A percentile compares a stretch with the other conserved stretches of the same genome.
These are phyloP conservation scores for Fusarium penzigii DNA, from an alignment of 2,329 filamentous ascomycete species.

Conservation along the genomic window DNA sequence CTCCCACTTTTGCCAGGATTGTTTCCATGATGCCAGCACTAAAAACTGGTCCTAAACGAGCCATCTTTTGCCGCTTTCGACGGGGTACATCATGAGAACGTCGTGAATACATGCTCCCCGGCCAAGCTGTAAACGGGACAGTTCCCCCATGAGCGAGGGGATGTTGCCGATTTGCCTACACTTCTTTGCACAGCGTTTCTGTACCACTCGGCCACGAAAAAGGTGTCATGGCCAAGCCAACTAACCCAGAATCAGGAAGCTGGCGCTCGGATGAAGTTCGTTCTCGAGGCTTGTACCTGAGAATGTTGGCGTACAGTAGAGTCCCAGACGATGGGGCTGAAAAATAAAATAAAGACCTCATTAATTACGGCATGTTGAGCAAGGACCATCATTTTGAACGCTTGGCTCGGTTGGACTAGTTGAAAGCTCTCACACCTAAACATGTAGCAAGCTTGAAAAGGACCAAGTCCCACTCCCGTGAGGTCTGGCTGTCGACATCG, in stretches of 20 bases:
- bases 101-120: constrained; percentile 1
- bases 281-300: neutral
- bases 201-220: neutral
- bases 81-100: constrained; percentile 3
- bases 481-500: neutral
- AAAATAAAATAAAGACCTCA: neutral
- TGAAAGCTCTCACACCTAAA: neutral
- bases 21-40: constrained; percentile 12
- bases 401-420: neutral
- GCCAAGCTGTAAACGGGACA: neutral
- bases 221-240: neutral
- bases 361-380: neutral
- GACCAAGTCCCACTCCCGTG: neutral
- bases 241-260: neutral
- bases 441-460: neutral
- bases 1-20: constrained; percentile 7
- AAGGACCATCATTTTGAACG: neutral
- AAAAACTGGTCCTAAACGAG: constrained; percentile 1
- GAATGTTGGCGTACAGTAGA: neutral
- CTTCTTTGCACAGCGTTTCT: neutral
- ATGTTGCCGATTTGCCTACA: neutral
- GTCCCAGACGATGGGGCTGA: neutral
- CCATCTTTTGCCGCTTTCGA: constrained; percentile 14
- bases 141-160: neutral
- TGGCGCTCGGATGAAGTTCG: neutral